These are phyloP conservation scores for Protomyces inouyei DNA, from an alignment of 1,139 yeast species.

Conservation along the genomic window DNA sequence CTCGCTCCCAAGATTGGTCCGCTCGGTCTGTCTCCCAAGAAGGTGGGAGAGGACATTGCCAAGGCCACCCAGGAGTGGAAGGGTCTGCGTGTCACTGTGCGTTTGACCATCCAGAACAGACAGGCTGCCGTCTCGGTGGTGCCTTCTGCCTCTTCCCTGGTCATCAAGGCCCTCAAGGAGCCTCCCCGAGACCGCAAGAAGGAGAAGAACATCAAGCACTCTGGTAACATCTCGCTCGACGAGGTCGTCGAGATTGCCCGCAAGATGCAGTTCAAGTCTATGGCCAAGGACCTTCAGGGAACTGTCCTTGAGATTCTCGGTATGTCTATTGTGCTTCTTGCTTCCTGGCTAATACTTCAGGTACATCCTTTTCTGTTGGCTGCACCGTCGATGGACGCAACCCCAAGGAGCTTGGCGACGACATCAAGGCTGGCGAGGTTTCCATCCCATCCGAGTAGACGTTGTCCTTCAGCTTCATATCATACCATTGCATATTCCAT, in stretches of 20 bases:
- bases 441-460: constrained; percentile 19
- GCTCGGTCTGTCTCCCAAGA: constrained; percentile 99
- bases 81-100: constrained; percentile 98
- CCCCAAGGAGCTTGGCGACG: constrained; percentile 78
- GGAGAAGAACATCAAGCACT: constrained; percentile 99
- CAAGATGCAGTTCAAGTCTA: constrained; percentile 94
- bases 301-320: constrained; percentile 99
- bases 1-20: constrained; percentile 99
- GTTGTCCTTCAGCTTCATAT: not conserved
- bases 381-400: constrained; percentile 94
- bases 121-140: constrained; percentile 99
- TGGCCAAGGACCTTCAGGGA: constrained; percentile 95
- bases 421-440: constrained; percentile 29
- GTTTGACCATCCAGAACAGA: constrained; percentile 98
- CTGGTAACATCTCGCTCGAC: constrained; percentile 96
- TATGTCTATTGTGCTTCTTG: constrained; percentile 67
- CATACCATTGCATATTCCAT: not conserved
- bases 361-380: constrained; percentile 30
- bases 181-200: constrained; percentile 99
- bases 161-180: constrained; percentile 98
- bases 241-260: constrained; percentile 97
- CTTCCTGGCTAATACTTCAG: constrained; percentile 43
- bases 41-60: constrained; percentile 99
- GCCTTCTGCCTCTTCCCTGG: constrained; percentile 98
- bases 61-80: constrained; percentile 91